Evolutionary conservation across 371 early-diverging fungal genomes (phyloP).

Genomic region (Mucor lusitanicus): DNA sequence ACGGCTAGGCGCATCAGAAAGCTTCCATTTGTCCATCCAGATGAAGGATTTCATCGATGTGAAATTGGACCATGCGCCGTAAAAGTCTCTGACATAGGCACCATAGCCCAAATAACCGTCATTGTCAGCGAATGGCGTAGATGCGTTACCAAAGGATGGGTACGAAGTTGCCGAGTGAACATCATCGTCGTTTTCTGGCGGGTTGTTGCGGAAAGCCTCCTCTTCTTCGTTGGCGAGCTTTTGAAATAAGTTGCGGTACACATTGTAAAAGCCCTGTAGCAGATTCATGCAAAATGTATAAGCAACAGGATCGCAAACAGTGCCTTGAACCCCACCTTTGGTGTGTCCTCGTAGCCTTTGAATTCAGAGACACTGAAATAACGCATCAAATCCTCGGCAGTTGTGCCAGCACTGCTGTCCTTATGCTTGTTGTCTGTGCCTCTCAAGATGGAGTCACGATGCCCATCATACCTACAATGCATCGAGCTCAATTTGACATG

Average conservation of each 20-base stretch:
- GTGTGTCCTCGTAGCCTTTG: constrained; percentile 66
- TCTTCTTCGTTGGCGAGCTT: constrained; percentile 81
- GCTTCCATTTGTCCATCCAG: constrained; percentile 88
- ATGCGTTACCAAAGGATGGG: constrained; percentile 64
- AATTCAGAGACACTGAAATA: constrained; percentile 70
- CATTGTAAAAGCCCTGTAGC: constrained; percentile 74
- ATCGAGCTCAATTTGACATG: not conserved
- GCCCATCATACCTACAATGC: constrained; percentile 73
- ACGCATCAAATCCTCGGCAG: constrained; percentile 67
- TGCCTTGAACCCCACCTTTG: constrained; percentile 34
- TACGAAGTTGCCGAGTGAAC: constrained; percentile 30
- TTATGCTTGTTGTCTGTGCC: constrained; percentile 56
- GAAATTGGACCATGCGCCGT: constrained; percentile 78
- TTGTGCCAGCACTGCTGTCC: constrained; percentile 54
- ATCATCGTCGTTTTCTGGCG: constrained; percentile 35
- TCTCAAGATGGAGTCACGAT: constrained; percentile 80
- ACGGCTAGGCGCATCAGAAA: constrained; percentile 85
- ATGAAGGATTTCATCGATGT: constrained; percentile 79
- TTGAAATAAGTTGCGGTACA: constrained; percentile 80
- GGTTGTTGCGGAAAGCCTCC: constrained; percentile 55
- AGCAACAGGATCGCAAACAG: not conserved
- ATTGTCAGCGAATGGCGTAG: constrained; percentile 51
- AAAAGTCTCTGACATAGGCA: constrained; percentile 65
- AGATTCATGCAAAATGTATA: not conserved
- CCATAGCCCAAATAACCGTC: constrained; percentile 39